Base-by-base conservation (phyloP, 2,329 filamentous ascomycete genomes). In the Ambrosiella cleistominuta region DNA sequence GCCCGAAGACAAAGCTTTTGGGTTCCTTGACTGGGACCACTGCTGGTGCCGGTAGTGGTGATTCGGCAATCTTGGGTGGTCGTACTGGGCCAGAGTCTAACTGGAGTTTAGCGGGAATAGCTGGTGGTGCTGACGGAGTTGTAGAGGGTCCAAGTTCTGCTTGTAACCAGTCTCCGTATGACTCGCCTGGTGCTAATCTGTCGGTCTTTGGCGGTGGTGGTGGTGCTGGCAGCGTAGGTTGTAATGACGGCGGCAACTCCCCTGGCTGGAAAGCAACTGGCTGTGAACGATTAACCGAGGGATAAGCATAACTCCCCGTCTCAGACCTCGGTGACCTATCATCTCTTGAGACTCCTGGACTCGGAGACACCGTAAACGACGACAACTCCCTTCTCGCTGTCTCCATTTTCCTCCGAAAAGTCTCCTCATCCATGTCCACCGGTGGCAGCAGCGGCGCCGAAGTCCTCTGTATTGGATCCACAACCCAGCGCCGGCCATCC, bases 1-100 rank as follows among this genome's bases (percentile, higher is more conserved):
- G 86, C 62, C 81, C 81, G 73, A 95, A 94, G 11, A 86, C 88
- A 64, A 87, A 85, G 53, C 36, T 44, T 15, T 60, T 36, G 19
- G 59, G 51, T 17, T 55, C 56, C n/a, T 51, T 19, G 13, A 51
- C 40, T n/a, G 58, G 40, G 15, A 52, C 17, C 11, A 36, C 47
- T n/a, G 27, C 47, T 11, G 35, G 17, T 12, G 47, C 13, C 3
- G 27, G 27, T 27, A 3, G 27, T 27, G 27, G 27, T 27, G 27
- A 27, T 27, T 27, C 27, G 27, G 27, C 47, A 51, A 51, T 27
- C 47, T 51, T 51, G 15, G 47, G 38, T 37, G 57, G 57, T 9
- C 45, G 44, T 19, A 9, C n/a, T 3, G 53, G 38, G 4, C 47
- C n/a, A 3, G 57, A n/a, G 12, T 59, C 57, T 13, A 59, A 47